phyloP scores from a whole-genome alignment of 2,329 filamentous ascomycete species.

The Fusarium nodosum region DNA sequence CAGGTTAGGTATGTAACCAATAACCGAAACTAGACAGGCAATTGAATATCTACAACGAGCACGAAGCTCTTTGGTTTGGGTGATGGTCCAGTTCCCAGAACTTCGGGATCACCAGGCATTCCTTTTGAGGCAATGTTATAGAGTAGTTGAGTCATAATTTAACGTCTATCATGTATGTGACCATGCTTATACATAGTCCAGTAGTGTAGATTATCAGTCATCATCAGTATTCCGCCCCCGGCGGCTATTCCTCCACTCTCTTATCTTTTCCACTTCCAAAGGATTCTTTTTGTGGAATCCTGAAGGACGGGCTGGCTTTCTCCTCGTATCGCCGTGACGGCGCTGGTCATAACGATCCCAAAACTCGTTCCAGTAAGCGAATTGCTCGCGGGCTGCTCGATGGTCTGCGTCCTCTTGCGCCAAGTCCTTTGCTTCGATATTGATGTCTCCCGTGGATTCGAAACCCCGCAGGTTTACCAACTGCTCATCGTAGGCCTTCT shows the following conservation, averaged over 20 bases:
- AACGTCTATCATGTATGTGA: conserved; percentile 28
- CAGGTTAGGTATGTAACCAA: conserved; percentile 15
- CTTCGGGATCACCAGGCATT: background rate
- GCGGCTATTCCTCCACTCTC: background rate
- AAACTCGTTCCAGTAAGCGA: conserved; percentile 46
- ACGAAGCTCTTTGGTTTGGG: background rate
- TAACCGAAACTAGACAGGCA: conserved; percentile 17
- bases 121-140: background rate
- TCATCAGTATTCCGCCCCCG: conserved; percentile 5
- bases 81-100: background rate
- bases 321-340: conserved; percentile 13
- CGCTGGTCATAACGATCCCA: conserved; percentile 49
- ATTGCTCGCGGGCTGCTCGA: conserved; percentile 30
- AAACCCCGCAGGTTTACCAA: background rate
- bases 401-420: conserved; percentile 33
- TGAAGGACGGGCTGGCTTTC: background rate
- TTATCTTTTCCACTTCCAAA: background rate
- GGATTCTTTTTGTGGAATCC: background rate
- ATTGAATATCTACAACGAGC: conserved; percentile 9
- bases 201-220: conserved; percentile 28
- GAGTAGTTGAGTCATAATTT: background rate
- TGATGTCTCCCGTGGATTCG: background rate
- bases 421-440: conserved; percentile 20
- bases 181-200: conserved; percentile 29
- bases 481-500: conserved; percentile 10